phyloP scores from a whole-genome alignment of 2,329 filamentous ascomycete genomes.

The Zymoseptoria passerinii region DNA sequence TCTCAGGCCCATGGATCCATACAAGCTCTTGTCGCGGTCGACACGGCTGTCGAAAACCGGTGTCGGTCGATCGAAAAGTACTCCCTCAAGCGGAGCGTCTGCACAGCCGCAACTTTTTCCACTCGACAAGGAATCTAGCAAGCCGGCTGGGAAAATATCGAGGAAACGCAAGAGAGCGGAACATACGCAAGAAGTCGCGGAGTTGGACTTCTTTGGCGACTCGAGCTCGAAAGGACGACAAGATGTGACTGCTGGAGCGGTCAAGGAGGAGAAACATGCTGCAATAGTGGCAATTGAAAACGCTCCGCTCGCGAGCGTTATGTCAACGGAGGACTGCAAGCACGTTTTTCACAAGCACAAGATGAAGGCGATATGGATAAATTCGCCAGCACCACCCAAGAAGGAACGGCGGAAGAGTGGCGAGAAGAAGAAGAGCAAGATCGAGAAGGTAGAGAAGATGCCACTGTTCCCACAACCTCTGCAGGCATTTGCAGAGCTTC shows the following conservation, averaged over 20 bases:
- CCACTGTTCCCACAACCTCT: constrained; percentile 74
- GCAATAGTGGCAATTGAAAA: not conserved
- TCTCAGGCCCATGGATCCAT: constrained; percentile 58
- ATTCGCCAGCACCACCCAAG: constrained; percentile 25
- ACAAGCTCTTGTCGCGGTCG: constrained; percentile 64
- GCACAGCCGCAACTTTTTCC: constrained; percentile 60
- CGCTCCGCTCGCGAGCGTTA: not conserved
- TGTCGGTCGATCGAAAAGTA: constrained; percentile 31
- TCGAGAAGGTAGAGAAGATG: constrained; percentile 36
- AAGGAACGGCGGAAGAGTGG: constrained; percentile 42
- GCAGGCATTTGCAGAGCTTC: constrained; percentile 65
- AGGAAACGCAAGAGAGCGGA: constrained; percentile 38
- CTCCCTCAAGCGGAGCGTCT: constrained; percentile 57
- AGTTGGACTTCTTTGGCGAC: constrained; percentile 39
- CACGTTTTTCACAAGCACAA: constrained; percentile 28
- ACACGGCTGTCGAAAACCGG: constrained; percentile 48
- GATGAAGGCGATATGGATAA: constrained; percentile 27
- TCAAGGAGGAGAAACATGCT: not conserved
- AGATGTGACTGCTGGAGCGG: not conserved
- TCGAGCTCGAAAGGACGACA: not conserved
- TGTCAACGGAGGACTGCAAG: constrained; percentile 19
- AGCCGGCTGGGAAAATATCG: constrained; percentile 6
- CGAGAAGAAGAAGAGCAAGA: constrained; percentile 32
- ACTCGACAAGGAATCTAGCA: constrained; percentile 21
- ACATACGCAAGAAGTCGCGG: constrained; percentile 23